A percentile compares a stretch with the other conserved stretches of the same genome.
Evolutionary conservation across 768 basidiomycete genomes (phyloP).

Genomic region (Jaapia argillacea): DNA sequence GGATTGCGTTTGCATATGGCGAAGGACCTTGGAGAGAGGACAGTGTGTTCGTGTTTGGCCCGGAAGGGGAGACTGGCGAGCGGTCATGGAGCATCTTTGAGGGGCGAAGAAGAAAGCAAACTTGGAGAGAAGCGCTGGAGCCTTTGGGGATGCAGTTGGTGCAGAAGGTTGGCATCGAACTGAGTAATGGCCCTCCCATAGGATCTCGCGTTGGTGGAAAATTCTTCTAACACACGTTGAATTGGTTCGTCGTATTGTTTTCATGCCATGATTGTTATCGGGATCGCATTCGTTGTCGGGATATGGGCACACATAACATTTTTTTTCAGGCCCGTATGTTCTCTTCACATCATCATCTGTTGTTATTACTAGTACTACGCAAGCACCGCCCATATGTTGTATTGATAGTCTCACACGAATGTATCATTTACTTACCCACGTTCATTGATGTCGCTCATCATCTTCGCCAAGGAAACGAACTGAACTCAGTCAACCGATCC

Average conservation of each 20-base stretch:
- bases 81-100: slow-evolving; percentile 56
- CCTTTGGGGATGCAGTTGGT: slow-evolving; percentile 58
- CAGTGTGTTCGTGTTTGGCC: slow-evolving; percentile 72
- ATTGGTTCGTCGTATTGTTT: no score
- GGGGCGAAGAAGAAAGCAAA: slow-evolving; percentile 43
- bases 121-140: slow-evolving; percentile 59
- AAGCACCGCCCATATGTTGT: neutral
- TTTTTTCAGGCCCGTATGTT: no score
- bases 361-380: neutral
- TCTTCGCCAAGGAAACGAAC: no score
- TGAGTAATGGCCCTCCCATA: slow-evolving; percentile 55
- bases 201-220: neutral
- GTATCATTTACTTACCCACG: neutral
- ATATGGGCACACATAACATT: no score
- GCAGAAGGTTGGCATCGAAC: slow-evolving; percentile 65
- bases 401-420: neutral
- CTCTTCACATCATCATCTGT: neutral
- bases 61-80: slow-evolving; percentile 75
- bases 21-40: slow-evolving; percentile 62
- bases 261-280: no score
- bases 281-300: no score
- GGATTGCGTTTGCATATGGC: slow-evolving; percentile 69
- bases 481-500: no score
- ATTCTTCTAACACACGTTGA: neutral
- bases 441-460: neutral